These are phyloP conservation scores for Lasiosphaeris hirsuta DNA, from an alignment of 495 filamentous ascomycete species.

Conservation along the genomic window DNA sequence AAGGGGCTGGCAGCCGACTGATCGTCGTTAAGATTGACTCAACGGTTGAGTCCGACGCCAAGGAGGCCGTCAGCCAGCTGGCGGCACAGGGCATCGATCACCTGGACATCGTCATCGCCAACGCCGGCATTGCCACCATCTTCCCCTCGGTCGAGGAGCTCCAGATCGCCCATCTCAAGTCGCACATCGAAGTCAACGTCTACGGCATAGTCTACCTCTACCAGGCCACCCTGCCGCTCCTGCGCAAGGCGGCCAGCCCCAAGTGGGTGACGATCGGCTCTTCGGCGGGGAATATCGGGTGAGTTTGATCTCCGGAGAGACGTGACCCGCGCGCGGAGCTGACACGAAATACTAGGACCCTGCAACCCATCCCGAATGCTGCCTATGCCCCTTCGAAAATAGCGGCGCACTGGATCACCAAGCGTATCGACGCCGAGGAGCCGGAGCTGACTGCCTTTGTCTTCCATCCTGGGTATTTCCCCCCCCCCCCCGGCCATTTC, in stretches of 20 bases:
- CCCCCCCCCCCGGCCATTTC: too few relatives aligned
- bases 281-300: too few relatives aligned
- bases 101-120: constrained; percentile 32
- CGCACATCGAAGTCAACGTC: constrained; percentile 30
- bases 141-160: constrained; percentile 33
- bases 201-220: constrained; percentile 24
- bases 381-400: too few relatives aligned
- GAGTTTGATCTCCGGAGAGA: too few relatives aligned
- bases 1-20: constrained; percentile 15
- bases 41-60: constrained; percentile 16
- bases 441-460: too few relatives aligned
- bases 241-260: background rate
- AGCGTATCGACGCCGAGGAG: too few relatives aligned
- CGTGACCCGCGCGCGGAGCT: too few relatives aligned
- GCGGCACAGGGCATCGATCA: constrained; percentile 18
- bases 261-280: too few relatives aligned
- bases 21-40: constrained; percentile 32
- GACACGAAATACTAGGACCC: too few relatives aligned
- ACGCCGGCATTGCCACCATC: constrained; percentile 26
- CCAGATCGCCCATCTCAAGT: constrained; percentile 25
- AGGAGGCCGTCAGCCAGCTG: constrained; percentile 19
- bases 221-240: constrained; percentile 9
- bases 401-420: too few relatives aligned
- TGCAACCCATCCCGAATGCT: too few relatives aligned
- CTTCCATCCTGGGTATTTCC: too few relatives aligned